A percentile compares a stretch with the other conserved stretches of the same genome.
Conservation (phyloP, 257 asterid genomes). For the Craterostigma plantagineum region DNA sequence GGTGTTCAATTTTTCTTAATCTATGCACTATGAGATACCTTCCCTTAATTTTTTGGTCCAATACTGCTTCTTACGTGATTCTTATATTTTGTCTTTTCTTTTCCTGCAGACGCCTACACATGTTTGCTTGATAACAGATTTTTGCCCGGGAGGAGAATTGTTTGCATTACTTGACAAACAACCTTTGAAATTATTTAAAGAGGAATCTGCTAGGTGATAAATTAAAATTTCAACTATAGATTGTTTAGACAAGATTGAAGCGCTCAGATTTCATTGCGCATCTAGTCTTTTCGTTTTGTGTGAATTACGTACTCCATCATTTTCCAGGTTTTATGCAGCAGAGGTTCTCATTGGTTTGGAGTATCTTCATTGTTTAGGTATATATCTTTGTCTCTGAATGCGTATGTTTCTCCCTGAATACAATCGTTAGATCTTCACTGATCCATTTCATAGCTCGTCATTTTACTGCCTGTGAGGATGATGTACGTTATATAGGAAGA, state of each 20-base stretch:
- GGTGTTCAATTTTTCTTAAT: conserved; percentile 24
- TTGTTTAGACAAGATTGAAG: too few relatives aligned
- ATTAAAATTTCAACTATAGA: too few relatives aligned
- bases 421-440: too few relatives aligned
- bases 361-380: conserved; percentile 97
- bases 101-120: conserved; percentile 80
- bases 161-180: conserved; percentile 90
- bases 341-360: conserved; percentile 88
- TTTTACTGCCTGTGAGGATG: too few relatives aligned
- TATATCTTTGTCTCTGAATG: conserved; percentile 1
- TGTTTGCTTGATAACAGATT: conserved; percentile 95
- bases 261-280: too few relatives aligned
- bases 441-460: too few relatives aligned
- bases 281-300: too few relatives aligned
- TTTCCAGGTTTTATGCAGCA: conserved; percentile 83
- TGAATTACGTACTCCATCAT: neutral
- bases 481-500: too few relatives aligned
- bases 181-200: conserved; percentile 82
- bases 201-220: conserved; percentile 81
- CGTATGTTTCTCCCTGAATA: too few relatives aligned
- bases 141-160: conserved; percentile 91
- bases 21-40: too few relatives aligned
- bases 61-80: neutral
- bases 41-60: too few relatives aligned
- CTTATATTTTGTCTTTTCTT: conserved; percentile 14